A percentile compares a stretch with the other conserved stretches of the same genome.
These are phyloP conservation scores for Aspergillus carbonarius DNA, from an alignment of 2,329 filamentous ascomycete species.

Conservation along the genomic window DNA sequence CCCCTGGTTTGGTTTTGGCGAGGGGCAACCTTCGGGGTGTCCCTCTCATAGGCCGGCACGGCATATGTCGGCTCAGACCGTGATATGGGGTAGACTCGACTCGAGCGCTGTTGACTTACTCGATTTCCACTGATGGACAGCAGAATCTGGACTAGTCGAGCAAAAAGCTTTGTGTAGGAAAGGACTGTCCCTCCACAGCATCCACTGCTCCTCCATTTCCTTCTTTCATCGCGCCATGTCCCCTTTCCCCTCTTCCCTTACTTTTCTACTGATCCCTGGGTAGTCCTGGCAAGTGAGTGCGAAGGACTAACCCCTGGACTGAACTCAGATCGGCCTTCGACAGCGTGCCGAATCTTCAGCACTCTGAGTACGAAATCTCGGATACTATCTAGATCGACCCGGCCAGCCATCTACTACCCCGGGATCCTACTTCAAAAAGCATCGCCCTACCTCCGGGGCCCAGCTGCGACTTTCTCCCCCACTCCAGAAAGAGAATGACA, in stretches of 20 bases:
- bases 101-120: not conserved
- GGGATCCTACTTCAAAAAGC: not conserved
- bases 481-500: conserved; percentile 11
- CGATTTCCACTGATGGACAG: not conserved
- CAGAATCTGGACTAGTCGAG: not conserved
- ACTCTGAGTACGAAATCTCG: not conserved
- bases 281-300: not conserved
- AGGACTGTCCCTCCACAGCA: conserved; percentile 1
- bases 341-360: not conserved
- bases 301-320: conserved; percentile 3
- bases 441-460: not conserved
- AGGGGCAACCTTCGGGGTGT: not conserved
- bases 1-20: not conserved
- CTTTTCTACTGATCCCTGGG: not conserved
- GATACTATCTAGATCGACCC: not conserved
- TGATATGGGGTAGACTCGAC: not conserved
- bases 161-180: not conserved
- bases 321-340: not conserved
- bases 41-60: not conserved
- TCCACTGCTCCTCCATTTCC: conserved; percentile 2
- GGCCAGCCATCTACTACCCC: too few relatives aligned
- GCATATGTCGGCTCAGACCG: not conserved
- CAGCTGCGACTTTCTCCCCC: not conserved
- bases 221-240: not conserved
- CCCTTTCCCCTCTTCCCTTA: conserved; percentile 8